phyloP scores from a whole-genome alignment of 371 early-diverging fungal genomes.

The Blastocladiella emersonii region DNA sequence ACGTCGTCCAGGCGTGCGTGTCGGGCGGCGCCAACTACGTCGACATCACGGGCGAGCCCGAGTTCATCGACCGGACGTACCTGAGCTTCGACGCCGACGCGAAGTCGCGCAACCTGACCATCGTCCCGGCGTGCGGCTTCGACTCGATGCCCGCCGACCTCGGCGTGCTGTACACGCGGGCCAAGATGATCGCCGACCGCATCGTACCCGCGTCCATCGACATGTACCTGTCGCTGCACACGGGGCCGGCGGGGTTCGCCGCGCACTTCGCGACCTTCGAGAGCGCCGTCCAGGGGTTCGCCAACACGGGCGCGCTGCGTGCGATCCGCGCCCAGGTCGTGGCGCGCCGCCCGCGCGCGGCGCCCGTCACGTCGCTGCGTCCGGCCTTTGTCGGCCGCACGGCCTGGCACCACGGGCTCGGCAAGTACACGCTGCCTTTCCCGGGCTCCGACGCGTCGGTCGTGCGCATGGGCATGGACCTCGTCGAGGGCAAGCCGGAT shows the following conservation, averaged over 20 bases:
- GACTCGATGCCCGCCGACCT: conserved; percentile 57
- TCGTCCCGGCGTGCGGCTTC: conserved; percentile 80
- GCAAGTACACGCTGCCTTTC: conserved; percentile 40
- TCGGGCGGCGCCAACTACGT: conserved; percentile 56
- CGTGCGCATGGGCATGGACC: conserved; percentile 39
- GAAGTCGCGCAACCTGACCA: conserved; percentile 36
- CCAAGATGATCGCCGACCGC: conserved; percentile 22
- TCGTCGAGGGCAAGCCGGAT: conserved; percentile 17
- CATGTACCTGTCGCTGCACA: conserved; percentile 40
- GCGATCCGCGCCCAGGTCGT: conserved; percentile 36
- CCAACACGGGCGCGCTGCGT: conserved; percentile 31
- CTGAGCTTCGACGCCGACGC: conserved; percentile 60
- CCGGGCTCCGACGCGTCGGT: conserved; percentile 43
- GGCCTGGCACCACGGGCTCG: conserved; percentile 26
- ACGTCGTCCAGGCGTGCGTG: conserved; percentile 73
- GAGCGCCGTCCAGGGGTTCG: conserved; percentile 44
- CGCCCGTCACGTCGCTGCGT: conserved; percentile 25
- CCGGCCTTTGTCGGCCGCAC: not conserved
- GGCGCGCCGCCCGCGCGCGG: conserved; percentile 19
- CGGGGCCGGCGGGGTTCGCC: conserved; percentile 24
- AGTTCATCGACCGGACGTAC: conserved; percentile 60
- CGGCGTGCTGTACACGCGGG: conserved; percentile 41
- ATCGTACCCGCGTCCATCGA: conserved; percentile 39
- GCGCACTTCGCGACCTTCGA: conserved; percentile 45
- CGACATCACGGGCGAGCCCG: conserved; percentile 39